Evolutionary conservation across 1,139 yeast species (phyloP).

Genomic region (Yueomyces sp.): DNA sequence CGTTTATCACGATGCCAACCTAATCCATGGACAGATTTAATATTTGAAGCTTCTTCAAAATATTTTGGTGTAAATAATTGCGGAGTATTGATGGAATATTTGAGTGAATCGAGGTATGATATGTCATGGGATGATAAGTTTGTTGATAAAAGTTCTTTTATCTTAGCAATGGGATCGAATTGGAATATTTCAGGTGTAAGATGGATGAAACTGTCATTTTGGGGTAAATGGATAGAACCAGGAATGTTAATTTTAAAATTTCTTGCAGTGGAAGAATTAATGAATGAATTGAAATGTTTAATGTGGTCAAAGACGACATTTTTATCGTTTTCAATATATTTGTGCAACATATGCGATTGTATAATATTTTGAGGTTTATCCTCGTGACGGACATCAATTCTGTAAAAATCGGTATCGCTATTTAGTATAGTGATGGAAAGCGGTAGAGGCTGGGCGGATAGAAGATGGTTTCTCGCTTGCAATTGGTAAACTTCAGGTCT

Average conservation of each 20-base stretch:
- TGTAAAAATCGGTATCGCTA: slow-evolving; percentile 5
- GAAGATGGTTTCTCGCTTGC: slow-evolving; percentile 13
- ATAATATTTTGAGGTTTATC: slow-evolving; percentile 5
- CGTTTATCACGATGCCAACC: slow-evolving; percentile 63
- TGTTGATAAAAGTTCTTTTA: slow-evolving; percentile 11
- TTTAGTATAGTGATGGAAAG: slow-evolving; percentile 12
- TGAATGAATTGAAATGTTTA: slow-evolving; percentile 9
- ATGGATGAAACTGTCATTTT: slow-evolving; percentile 8
- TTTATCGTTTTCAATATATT: slow-evolving; percentile 2
- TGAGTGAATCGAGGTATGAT: slow-evolving; percentile 15
- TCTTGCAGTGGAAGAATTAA: slow-evolving; percentile 5
- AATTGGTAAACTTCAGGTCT: slow-evolving; percentile 16
- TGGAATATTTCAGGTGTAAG: slow-evolving; percentile 15
- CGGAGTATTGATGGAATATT: slow-evolving; percentile 9
- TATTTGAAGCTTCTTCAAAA: slow-evolving; percentile 34
- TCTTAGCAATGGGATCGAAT: slow-evolving; percentile 15
- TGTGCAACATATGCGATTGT: slow-evolving; percentile 8
- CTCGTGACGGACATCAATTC: slow-evolving; percentile 4
- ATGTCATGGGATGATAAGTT: slow-evolving; percentile 9
- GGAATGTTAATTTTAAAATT: slow-evolving; percentile 7
- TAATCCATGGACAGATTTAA: slow-evolving; percentile 29
- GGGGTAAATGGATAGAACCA: slow-evolving; percentile 3
- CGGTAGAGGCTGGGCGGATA: slow-evolving; percentile 7
- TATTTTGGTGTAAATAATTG: slow-evolving; percentile 26
- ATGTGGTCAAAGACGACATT: slow-evolving; percentile 14